A percentile compares a stretch with the other conserved stretches of the same genome.
These are phyloP conservation scores for Acacia concinna DNA, from an alignment of 331 rosid genomes.

Conservation along the genomic window DNA sequence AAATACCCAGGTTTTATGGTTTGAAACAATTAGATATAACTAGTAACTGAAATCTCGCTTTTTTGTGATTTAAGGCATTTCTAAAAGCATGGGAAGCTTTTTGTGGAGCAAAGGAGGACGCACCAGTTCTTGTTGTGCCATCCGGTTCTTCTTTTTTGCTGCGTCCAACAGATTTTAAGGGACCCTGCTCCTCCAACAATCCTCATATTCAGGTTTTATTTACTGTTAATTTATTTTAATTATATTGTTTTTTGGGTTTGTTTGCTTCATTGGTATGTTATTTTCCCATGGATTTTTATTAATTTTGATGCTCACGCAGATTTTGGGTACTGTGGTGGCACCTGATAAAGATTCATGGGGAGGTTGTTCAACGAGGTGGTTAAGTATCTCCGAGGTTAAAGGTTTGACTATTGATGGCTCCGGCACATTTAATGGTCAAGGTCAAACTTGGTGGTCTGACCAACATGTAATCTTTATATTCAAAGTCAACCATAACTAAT, in stretches of 20 bases:
- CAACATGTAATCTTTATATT: neutral
- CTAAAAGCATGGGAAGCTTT: neutral
- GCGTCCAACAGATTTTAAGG: neutral
- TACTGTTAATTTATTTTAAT: neutral
- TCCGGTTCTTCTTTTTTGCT: neutral
- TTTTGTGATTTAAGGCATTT: neutral
- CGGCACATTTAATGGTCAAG: slow-evolving; percentile 36
- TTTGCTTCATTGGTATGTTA: neutral
- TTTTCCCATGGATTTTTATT: neutral
- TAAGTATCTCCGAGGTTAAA: neutral
- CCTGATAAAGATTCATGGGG: slow-evolving; percentile 34
- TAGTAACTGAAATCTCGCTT: neutral
- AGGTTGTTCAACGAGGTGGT: slow-evolving; percentile 24
- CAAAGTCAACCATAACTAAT: neutral
- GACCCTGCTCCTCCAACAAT: neutral
- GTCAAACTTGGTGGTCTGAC: slow-evolving; percentile 39
- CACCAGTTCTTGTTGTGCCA: neutral
- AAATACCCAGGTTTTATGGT: neutral
- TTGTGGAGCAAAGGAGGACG: neutral
- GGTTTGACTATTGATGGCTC: slow-evolving; percentile 32
- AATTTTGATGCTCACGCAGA: slow-evolving; percentile 28
- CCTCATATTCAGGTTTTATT: neutral
- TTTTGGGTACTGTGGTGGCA: slow-evolving; percentile 33
- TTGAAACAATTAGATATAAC: no score
- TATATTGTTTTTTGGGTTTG: neutral